A percentile compares a stretch with the other conserved stretches of the same genome.
Conservation (phyloP, 176 grass and related monocot genomes). For the Cenchrus purpureus region DNA sequence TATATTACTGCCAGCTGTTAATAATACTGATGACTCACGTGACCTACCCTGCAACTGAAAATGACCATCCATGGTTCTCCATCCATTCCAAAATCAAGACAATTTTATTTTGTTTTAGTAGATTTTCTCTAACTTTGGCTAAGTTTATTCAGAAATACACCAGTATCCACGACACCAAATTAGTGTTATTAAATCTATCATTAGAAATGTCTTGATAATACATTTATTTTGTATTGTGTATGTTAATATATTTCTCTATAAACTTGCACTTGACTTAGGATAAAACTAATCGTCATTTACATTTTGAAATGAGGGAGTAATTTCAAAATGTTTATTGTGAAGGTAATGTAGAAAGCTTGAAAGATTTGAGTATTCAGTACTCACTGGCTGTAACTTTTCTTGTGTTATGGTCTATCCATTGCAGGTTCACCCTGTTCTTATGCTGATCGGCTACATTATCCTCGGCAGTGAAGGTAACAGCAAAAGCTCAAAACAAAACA, state of each 20-base stretch:
- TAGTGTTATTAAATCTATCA: no score
- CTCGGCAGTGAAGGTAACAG: constrained; percentile 82
- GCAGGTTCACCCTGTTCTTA: constrained; percentile 92
- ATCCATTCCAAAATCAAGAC: no score
- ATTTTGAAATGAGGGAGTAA: background rate
- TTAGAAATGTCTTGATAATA: no score
- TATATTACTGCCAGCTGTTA: background rate
- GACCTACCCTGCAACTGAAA: background rate
- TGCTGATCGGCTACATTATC: constrained; percentile 93
- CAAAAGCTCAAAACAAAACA: background rate
- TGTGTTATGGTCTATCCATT: constrained; percentile 4
- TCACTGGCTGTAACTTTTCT: background rate
- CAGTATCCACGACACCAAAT: no score
- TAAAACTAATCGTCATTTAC: no score
- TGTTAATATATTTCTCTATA: no score
- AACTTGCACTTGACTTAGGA: no score
- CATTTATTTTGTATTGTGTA: no score
- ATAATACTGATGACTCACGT: background rate
- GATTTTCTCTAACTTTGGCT: no score
- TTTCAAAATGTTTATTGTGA: background rate
- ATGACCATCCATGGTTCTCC: background rate
- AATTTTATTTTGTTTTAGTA: no score
- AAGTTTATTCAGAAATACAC: no score
- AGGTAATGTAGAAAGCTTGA: background rate
- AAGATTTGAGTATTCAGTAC: background rate